These are phyloP conservation scores for Haplosporangium sp. DNA, from an alignment of 371 early-diverging fungal genomes.

Conservation along the genomic window DNA sequence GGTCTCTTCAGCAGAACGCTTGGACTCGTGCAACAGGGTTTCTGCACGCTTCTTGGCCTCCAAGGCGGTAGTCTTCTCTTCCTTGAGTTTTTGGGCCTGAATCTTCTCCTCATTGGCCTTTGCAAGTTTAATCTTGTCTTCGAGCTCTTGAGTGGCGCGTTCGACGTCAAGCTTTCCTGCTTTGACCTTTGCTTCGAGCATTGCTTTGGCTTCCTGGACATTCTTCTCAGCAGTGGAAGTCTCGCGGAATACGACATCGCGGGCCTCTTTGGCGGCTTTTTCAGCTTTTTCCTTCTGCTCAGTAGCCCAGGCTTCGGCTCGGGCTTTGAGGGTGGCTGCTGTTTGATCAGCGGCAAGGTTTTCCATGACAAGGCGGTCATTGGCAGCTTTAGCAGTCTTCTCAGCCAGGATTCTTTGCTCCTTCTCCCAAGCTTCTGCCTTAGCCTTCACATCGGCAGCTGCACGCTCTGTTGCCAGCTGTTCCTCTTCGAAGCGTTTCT, in stretches of 20 bases:
- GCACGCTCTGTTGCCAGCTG: constrained; percentile 30
- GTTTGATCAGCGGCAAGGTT: constrained; percentile 23
- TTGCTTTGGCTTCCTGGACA: constrained; percentile 30
- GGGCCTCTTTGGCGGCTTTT: constrained; percentile 17
- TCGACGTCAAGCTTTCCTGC: constrained; percentile 25
- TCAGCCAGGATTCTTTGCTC: constrained; percentile 34
- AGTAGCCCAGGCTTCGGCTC: constrained; percentile 37
- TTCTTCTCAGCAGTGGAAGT: constrained; percentile 31
- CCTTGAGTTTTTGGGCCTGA: constrained; percentile 14
- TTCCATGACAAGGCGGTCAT: constrained; percentile 24
- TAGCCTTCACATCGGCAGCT: constrained; percentile 31
- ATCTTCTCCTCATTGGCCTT: constrained; percentile 31
- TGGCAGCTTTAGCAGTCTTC: constrained; percentile 28
- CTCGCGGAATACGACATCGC: constrained; percentile 19
- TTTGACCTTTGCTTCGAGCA: constrained; percentile 23
- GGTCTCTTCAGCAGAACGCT: constrained; percentile 6
- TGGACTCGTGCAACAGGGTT: constrained; percentile 13
- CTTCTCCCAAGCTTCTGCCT: constrained; percentile 31
- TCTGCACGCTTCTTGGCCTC: constrained; percentile 24
- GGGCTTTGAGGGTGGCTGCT: constrained; percentile 24
- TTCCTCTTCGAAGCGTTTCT: constrained; percentile 31
- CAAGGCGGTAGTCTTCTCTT: constrained; percentile 23
- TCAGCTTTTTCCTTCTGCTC: constrained; percentile 37
- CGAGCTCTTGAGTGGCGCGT: constrained; percentile 16
- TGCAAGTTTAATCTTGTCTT: constrained; percentile 25